Conservation (phyloP, 2,329 filamentous ascomycete genomes). For the Aspergillus intermedius region DNA sequence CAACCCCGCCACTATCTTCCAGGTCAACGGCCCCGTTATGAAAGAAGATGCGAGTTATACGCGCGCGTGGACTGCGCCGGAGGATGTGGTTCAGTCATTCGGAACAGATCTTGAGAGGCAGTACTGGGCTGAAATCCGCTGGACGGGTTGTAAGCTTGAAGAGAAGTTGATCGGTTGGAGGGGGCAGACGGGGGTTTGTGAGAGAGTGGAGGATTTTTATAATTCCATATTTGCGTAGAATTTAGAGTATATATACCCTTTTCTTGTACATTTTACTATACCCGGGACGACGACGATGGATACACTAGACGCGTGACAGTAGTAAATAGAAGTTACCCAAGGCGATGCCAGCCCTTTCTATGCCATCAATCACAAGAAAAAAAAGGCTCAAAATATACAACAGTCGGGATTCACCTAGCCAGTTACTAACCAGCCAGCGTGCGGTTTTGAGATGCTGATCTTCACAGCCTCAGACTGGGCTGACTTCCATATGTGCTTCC, state of each 20-base stretch:
- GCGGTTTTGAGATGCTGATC: too few relatives aligned
- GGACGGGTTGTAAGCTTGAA: slow-evolving; percentile 34
- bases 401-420: too few relatives aligned
- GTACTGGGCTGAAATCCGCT: slow-evolving; percentile 35
- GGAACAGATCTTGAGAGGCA: slow-evolving; percentile 30
- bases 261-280: too few relatives aligned
- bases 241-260: too few relatives aligned
- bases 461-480: background rate
- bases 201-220: slow-evolving; percentile 28
- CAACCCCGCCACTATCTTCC: slow-evolving; percentile 31
- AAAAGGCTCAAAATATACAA: too few relatives aligned
- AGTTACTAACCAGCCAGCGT: too few relatives aligned
- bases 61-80: slow-evolving; percentile 26
- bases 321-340: too few relatives aligned
- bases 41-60: slow-evolving; percentile 28
- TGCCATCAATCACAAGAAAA: too few relatives aligned
- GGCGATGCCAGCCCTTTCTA: too few relatives aligned
- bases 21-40: slow-evolving; percentile 19
- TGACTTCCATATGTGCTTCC: background rate
- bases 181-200: slow-evolving; percentile 26
- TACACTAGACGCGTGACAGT: too few relatives aligned
- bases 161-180: slow-evolving; percentile 26
- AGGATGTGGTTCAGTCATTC: slow-evolving; percentile 23
- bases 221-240: slow-evolving; percentile 23
- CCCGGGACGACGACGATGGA: too few relatives aligned